Evolutionary conservation across 2,329 filamentous ascomycete genomes (phyloP).

Genomic region (Emmonsiellopsis sp.): DNA sequence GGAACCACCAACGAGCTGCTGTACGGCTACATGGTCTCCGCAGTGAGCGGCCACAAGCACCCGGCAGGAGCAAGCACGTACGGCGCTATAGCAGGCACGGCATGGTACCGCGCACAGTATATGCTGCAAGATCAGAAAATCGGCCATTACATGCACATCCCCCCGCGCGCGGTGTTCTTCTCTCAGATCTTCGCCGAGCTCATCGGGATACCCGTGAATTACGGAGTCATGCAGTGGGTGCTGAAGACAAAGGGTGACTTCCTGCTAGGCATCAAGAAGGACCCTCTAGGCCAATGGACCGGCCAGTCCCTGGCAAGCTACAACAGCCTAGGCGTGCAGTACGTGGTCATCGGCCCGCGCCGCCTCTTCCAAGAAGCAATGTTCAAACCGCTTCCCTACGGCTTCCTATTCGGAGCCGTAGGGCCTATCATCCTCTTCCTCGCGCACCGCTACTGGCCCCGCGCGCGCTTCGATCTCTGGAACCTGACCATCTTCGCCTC

Average conservation of each 20-base stretch:
- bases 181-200: constrained; percentile 51
- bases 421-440: constrained; percentile 33
- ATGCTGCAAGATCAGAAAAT: constrained; percentile 56
- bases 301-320: constrained; percentile 44
- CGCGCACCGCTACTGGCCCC: constrained; percentile 45
- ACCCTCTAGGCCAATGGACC: constrained; percentile 54
- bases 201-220: constrained; percentile 52
- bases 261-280: constrained; percentile 40
- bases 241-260: constrained; percentile 48
- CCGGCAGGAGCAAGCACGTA: constrained; percentile 50
- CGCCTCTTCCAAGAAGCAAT: constrained; percentile 20
- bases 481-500: constrained; percentile 56
- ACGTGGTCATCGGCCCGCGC: constrained; percentile 44
- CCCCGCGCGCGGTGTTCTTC: constrained; percentile 51
- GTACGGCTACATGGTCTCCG: constrained; percentile 51
- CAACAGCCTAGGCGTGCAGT: constrained; percentile 50
- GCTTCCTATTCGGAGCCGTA: constrained; percentile 23
- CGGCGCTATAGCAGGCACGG: constrained; percentile 50
- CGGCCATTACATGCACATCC: constrained; percentile 55
- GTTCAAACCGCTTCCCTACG: constrained; percentile 21
- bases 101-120: constrained; percentile 50
- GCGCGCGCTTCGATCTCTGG: constrained; percentile 46
- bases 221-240: constrained; percentile 52
- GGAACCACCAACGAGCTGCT: constrained; percentile 52
- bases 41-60: constrained; percentile 42